Base-by-base conservation (phyloP, 2,329 filamentous ascomycete genomes). In the Diplodia mutila region DNA sequence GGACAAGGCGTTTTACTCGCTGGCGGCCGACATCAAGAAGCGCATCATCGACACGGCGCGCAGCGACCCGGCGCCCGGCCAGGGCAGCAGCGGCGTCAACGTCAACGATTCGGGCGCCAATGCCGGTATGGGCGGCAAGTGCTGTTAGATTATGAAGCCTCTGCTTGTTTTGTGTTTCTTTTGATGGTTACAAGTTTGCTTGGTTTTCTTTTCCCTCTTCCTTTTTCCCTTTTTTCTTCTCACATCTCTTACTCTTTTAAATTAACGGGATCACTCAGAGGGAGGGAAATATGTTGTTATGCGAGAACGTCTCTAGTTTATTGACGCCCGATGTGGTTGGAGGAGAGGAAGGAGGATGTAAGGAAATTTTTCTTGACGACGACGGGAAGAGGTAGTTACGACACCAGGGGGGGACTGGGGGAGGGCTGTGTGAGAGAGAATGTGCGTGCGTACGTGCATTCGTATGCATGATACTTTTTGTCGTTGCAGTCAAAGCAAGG, bases 21-120 rank as follows among this genome's bases (percentile, higher is more conserved):
- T 99, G 74, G 95, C 95, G 18, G 88, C 91, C 72, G 94, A 98
- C 78, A 98, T 99, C 85, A 99, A 99, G 89, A 97, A 97, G 87
- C 90, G 93, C 74, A 90, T 97, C 80, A 95, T 97, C 81, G 94
- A 98, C 80, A 96, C 90, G 71, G 88, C 90, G 72, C 93, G 94
- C 85, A 88, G 88, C 71, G 91, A 95, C 73, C 86, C 89, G 74
- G 80, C 85, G 86, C 87, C 63, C 37, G 54, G 61, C 37, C 73
- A 74, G 68, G 69, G 73, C 3, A 37, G 70, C 16, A 73, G 69
- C 9, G 71, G 72, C 23, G 77, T 79, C n/a, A 73, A 78, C 46
- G 77, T 79, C 5, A 72, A 74, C 0, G 76, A 76, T n/a, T 69
- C 72, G 37, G 70, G 71, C 3, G 74, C 73, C 4, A 75, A 72